Conservation (phyloP, 768 basidiomycete species). For the Thelephora ganbajun region DNA sequence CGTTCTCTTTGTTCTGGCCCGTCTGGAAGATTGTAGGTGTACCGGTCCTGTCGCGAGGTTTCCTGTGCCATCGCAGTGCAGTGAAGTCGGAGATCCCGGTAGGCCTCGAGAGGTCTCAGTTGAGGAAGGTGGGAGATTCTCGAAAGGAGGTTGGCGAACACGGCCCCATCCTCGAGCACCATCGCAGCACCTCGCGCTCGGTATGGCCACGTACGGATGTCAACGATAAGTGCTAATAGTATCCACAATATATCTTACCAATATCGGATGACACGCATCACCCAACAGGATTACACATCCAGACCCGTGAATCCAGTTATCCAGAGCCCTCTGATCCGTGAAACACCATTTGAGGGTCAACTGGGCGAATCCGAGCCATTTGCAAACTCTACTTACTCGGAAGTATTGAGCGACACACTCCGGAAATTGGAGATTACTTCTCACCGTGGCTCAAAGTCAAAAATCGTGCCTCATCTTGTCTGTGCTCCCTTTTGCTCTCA, state of each 20-base stretch:
- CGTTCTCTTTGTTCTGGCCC: slow-evolving; percentile 36
- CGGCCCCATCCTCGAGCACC: slow-evolving; percentile 37
- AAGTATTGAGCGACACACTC: neutral
- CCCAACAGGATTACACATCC: slow-evolving; percentile 23
- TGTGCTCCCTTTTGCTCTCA: slow-evolving; percentile 24
- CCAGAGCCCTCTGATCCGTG: slow-evolving; percentile 26
- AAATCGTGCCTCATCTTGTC: slow-evolving; percentile 29
- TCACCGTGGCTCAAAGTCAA: slow-evolving; percentile 27
- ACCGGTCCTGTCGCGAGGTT: slow-evolving; percentile 35
- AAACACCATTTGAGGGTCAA: slow-evolving; percentile 28
- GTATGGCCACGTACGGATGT: slow-evolving; percentile 18
- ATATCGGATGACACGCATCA: slow-evolving; percentile 30
- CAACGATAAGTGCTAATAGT: neutral
- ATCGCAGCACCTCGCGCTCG: slow-evolving; percentile 29
- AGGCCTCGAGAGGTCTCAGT: slow-evolving; percentile 31
- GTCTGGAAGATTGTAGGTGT: slow-evolving; percentile 41
- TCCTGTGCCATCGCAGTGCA: slow-evolving; percentile 37
- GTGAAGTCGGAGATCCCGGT: slow-evolving; percentile 33
- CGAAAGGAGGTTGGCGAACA: slow-evolving; percentile 33
- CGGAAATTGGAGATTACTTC: slow-evolving; percentile 1
- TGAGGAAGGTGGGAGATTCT: slow-evolving; percentile 27
- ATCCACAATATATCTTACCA: slow-evolving; percentile 14
- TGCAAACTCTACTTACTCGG: slow-evolving; percentile 19
- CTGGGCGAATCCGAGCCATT: slow-evolving; percentile 21
- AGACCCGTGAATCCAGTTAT: slow-evolving; percentile 23